Percentiles rank a stretch among this genome's conserved stretches.
Conservation (phyloP, 176 grass and related monocot genomes). For the Hyparrhenia diplandra region DNA sequence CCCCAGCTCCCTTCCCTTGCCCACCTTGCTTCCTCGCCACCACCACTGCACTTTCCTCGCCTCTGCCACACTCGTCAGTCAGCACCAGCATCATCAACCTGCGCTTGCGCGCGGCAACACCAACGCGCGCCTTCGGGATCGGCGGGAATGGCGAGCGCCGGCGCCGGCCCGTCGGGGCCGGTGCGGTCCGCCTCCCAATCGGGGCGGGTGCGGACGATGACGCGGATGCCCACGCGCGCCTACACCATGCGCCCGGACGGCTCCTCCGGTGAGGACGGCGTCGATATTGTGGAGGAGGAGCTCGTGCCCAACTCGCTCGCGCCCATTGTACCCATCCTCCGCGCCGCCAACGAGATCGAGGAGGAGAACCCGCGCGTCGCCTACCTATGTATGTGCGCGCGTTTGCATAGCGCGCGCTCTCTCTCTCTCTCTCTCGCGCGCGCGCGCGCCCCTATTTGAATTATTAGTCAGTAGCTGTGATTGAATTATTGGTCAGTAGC, state of each 20-base stretch:
- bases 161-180: neutral
- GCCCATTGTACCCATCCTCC: slow-evolving; percentile 79
- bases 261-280: slow-evolving; percentile 30
- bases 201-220: slow-evolving; percentile 2
- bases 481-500: neutral
- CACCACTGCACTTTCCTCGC: neutral
- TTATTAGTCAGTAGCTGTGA: neutral
- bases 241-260: slow-evolving; percentile 17
- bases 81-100: slow-evolving; percentile 9
- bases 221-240: no score
- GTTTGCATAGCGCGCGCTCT: neutral
- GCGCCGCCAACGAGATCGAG: slow-evolving; percentile 96
- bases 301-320: slow-evolving; percentile 74
- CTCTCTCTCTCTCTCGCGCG: neutral
- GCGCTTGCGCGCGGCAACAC: neutral
- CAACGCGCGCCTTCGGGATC: neutral
- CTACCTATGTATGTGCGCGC: slow-evolving; percentile 73
- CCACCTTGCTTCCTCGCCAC: slow-evolving; percentile 8
- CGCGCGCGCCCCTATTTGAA: neutral
- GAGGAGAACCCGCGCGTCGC: slow-evolving; percentile 64
- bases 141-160: slow-evolving; percentile 18
- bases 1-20: slow-evolving; percentile 11
- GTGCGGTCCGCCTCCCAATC: neutral
- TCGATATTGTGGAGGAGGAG: slow-evolving; percentile 48
- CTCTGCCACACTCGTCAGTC: neutral